Evolutionary conservation across 148 eudicot species (phyloP).

Genomic region (Chenopodium album): DNA sequence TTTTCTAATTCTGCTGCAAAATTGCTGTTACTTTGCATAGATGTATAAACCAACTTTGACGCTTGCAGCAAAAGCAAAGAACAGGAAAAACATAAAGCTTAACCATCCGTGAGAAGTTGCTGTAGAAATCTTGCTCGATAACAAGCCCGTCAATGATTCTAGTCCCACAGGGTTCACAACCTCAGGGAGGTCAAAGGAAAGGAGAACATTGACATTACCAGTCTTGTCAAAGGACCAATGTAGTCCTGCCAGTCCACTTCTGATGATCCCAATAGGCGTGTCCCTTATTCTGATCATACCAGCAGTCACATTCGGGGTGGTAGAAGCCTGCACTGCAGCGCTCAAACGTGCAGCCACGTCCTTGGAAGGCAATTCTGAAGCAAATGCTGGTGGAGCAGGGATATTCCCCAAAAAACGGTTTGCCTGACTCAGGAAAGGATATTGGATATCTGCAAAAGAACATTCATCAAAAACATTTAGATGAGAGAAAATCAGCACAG

Average conservation of each 20-base stretch:
- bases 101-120: constrained; percentile 46
- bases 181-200: constrained; percentile 59
- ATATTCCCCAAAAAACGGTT: constrained; percentile 56
- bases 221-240: constrained; percentile 54
- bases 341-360: constrained; percentile 45
- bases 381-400: constrained; percentile 82
- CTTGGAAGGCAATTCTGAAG: constrained; percentile 78
- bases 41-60: constrained; percentile 57
- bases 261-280: constrained; percentile 17
- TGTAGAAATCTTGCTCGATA: constrained; percentile 45
- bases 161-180: constrained; percentile 25
- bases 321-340: constrained; percentile 53
- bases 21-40: constrained; percentile 39
- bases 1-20: not conserved
- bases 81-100: constrained; percentile 48
- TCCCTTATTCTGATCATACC: constrained; percentile 55
- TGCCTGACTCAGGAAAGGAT: constrained; percentile 53
- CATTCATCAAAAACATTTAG: not conserved
- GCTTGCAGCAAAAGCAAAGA: constrained; percentile 52
- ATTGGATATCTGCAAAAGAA: constrained; percentile 48
- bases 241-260: constrained; percentile 11
- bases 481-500: not conserved
- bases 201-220: constrained; percentile 44
- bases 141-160: constrained; percentile 32
- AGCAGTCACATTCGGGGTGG: constrained; percentile 63